Evolutionary conservation across 1,284 basidiomycete genomes (phyloP).

Genomic region (Ganoderma lingzhi): DNA sequence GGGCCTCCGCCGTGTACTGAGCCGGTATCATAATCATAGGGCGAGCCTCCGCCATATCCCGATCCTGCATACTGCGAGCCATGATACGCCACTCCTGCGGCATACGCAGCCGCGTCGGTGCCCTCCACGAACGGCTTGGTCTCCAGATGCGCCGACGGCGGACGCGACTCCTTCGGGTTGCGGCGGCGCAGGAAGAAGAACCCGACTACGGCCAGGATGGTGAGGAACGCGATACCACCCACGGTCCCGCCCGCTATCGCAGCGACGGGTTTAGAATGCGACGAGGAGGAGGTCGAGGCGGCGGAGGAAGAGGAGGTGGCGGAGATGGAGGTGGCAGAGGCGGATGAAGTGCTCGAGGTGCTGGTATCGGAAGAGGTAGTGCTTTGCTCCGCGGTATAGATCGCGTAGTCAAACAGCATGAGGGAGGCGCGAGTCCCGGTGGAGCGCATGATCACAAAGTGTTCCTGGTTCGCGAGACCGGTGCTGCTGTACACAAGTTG

Average conservation of each 20-base stretch:
- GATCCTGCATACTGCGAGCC: neutral
- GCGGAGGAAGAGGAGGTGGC: neutral
- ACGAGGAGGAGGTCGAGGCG: neutral
- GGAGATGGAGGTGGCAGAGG: neutral
- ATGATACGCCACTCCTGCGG: neutral
- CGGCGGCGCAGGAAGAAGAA: conserved; percentile 1
- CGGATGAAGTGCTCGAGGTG: neutral
- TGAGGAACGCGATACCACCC: conserved; percentile 15
- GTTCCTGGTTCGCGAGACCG: conserved; percentile 8
- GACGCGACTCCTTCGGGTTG: neutral
- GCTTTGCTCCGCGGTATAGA: conserved; percentile 21
- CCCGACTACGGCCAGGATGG: conserved; percentile 3
- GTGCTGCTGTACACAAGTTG: conserved; percentile 41
- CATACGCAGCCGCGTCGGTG: neutral
- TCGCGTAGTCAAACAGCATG: conserved; percentile 24
- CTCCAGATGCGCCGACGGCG: neutral
- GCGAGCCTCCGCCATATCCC: neutral
- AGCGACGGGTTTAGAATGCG: conserved; percentile 4
- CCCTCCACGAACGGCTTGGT: neutral
- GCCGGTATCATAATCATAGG: neutral
- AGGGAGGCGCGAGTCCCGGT: conserved; percentile 17
- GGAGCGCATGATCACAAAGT: conserved; percentile 15
- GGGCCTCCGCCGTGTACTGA: too few species aligned
- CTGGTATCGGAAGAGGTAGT: neutral
- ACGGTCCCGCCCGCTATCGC: conserved; percentile 21